phyloP scores from a whole-genome alignment of 179 eudicot species.

The Carnegiea gigantea region DNA sequence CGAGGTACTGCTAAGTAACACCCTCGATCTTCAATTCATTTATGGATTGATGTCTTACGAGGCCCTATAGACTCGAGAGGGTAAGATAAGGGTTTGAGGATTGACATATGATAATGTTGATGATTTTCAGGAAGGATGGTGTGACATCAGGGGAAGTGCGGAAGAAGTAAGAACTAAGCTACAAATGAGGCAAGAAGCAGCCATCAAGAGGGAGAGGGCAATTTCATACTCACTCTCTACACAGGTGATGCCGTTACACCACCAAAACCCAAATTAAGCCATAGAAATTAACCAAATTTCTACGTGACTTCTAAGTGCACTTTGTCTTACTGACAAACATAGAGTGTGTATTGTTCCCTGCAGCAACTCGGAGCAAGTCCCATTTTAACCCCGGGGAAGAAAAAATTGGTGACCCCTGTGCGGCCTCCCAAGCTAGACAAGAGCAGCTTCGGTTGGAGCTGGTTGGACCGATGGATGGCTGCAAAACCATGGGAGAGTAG shows the following conservation, averaged over 20 bases:
- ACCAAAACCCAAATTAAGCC: no score
- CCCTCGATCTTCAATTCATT: not conserved
- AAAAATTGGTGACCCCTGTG: constrained; percentile 27
- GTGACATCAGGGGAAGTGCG: constrained; percentile 66
- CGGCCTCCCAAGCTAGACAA: constrained; percentile 39
- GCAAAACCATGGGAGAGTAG: constrained; percentile 69
- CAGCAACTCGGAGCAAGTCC: constrained; percentile 57
- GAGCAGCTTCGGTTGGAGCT: constrained; percentile 43
- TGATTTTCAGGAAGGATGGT: constrained; percentile 71
- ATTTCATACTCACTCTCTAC: constrained; percentile 55
- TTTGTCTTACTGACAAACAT: not conserved
- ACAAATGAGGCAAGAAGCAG: constrained; percentile 81
- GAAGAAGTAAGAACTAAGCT: constrained; percentile 73
- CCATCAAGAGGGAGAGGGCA: constrained; percentile 78
- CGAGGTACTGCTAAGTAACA: constrained; percentile 41
- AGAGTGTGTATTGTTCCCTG: not conserved
- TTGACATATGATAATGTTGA: not conserved
- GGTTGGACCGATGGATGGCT: constrained; percentile 87
- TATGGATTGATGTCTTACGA: not conserved
- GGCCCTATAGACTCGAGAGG: not conserved
- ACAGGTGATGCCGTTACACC: constrained; percentile 42
- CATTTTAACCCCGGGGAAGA: constrained; percentile 35
- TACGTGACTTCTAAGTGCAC: not conserved
- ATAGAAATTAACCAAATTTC: not conserved
- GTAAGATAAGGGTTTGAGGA: not conserved